Evolutionary conservation across 306 rosid genomes (phyloP), one percentile per base, ranked within the genome.

Genomic region (Senna siamea): DNA sequence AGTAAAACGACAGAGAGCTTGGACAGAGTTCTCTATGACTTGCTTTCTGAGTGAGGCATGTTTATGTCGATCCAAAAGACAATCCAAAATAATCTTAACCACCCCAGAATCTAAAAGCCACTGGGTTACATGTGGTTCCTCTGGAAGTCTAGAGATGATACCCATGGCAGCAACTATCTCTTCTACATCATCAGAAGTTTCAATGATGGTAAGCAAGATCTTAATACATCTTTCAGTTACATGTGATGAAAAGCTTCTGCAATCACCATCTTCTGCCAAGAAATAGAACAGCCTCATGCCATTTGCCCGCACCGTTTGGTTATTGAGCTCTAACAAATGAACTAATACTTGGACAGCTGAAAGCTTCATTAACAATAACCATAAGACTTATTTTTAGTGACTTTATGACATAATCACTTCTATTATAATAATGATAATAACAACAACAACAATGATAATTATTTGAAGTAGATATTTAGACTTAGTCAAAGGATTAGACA

Each of bases 261-360:
- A 30, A 43, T 84, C 87, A 9, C 85, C 57, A 7, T 77, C 87
- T 75, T 84, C 84, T 50, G 79, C 83, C 84, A 89, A 74, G 82
- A 73, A 74, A 60, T 17, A 77, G 63, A 86, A 81, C 63, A 89
- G 78, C 70, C 82, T 86, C 58, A 86, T 56, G 34, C 88, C 84
- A 77, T 79, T 85, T 62, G 48, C 78, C 43, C 85, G 70, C 50
- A 89, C 86, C 6, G 44, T n/a, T 22, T 26, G 65, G 38, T 50
- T 75, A n/a, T 83, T 58, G 22, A 58, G 81, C 78, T 86, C 94
- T 15, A 82, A 77, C 70, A 85, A 82, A 2, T 74, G 85, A 72
- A 87, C 88, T 85, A 86, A 72, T 20, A 89, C 83, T 85, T 79
- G 87, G 47, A 85, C 89, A 9, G 85, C 89, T 55, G 88, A 85